Evolutionary conservation across 257 asterid species (phyloP), one percentile per base, ranked within the genome.

Genomic region (Primulina eburnea): DNA sequence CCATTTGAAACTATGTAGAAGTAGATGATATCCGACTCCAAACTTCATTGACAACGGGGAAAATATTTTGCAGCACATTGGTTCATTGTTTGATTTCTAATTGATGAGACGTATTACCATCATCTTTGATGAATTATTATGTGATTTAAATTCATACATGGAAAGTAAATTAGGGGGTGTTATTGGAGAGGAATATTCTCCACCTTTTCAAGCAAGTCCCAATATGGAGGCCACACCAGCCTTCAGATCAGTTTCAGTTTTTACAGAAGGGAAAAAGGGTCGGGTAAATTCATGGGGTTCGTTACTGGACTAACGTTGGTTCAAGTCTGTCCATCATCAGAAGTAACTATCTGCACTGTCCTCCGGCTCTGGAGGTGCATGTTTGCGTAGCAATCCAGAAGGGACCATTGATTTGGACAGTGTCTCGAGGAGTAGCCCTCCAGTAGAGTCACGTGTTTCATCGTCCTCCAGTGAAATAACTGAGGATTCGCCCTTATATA

Each of bases 401-500:
- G 80, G 80, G 76, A 80, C 78, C 82, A 70, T 74, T 52, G 88
- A 83, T 71, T 68, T 75, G 76, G 85, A 82, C 30, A 68, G 81
- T 50, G 69, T 55, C 56, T 76, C 84, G 8, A 76, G 64, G 76
- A 77, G 84, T 86, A 87, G 83, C 79, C 76, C 85, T 74, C 88
- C 95, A 65, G 80, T 70, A 70, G 86, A 73, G 73, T 90, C 93
- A 50, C 79, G 35, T 52, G 64, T 80, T 66, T 84, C 97, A 72
- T 70, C 90, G 47, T 84, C 91, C 35, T 81, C 81, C 33, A 73
- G 75, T 72, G 90, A 86, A 67, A 67, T 73, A 53, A 68, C 74
- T 62, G 88, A 72, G 58, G 87, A 77, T 71, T 37, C 77, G n/a
- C 75, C 76, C 64, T 67, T 79, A 64, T n/a, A n/a, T n/a, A n/a